Evolutionary conservation across 257 asterid genomes (phyloP).

Genomic region (Primulina huaijiensis): DNA sequence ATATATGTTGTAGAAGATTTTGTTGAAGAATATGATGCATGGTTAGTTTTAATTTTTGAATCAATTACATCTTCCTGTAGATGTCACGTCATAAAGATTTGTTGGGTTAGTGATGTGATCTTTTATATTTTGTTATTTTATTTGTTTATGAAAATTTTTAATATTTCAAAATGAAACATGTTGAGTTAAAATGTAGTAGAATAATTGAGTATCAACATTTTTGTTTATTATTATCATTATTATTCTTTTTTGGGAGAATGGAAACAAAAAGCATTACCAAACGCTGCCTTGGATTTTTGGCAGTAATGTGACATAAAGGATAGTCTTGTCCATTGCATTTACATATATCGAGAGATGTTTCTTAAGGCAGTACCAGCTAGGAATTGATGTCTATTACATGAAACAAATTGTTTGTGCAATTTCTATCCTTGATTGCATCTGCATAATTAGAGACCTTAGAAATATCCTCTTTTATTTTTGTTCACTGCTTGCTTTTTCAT

Average conservation of each 20-base stretch:
- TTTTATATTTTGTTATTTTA: too few relatives aligned
- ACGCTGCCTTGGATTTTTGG: constrained; percentile 11
- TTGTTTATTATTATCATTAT: too few relatives aligned
- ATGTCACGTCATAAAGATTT: too few relatives aligned
- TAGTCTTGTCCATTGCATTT: not conserved
- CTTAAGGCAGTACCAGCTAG: constrained; percentile 14
- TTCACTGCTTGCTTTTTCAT: not conserved
- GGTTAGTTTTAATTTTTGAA: not conserved
- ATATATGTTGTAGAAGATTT: too few relatives aligned
- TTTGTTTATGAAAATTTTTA: too few relatives aligned
- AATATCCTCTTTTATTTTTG: constrained; percentile 1
- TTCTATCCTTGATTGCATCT: not conserved
- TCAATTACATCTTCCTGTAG: too few relatives aligned
- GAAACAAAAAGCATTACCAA: not conserved
- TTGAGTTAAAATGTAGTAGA: too few relatives aligned
- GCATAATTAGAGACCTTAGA: constrained; percentile 14
- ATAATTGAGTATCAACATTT: too few relatives aligned
- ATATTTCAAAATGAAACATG: too few relatives aligned
- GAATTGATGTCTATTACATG: not conserved
- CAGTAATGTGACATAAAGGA: constrained; percentile 1
- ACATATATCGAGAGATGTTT: constrained; percentile 14
- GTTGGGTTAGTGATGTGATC: too few relatives aligned
- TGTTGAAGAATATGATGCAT: not conserved
- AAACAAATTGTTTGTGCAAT: constrained; percentile 5
- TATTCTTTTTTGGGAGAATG: too few relatives aligned